Base-by-base conservation (phyloP, 208 protist species). In the Trypanosoma cruzi region DNA sequence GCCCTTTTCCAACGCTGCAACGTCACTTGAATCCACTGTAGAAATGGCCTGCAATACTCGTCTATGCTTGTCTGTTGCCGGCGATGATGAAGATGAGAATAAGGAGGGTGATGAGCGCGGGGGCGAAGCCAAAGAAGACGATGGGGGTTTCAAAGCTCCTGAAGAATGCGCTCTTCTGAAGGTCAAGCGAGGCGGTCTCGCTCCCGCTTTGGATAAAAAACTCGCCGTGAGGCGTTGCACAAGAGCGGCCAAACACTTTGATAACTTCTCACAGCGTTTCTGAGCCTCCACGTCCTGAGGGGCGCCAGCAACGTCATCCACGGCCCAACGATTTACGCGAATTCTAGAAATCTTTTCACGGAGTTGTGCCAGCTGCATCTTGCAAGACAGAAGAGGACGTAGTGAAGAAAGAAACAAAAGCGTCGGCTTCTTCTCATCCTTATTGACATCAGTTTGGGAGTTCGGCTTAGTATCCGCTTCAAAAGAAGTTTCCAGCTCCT, bases 161-260 rank as follows among this genome's bases (percentile, higher is more conserved):
- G 1, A 8, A 26, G 24, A 18, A 32, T 31, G 52, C 29, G 20
- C 4, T 6, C 26, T 1, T 6, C 11, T 57, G 26, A n/a, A 36
- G 10, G 28, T 31, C 53, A 26, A 34, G 20, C 66, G 48, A 18
- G 70, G 52, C 42, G 57, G 59, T 28, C 59, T 73, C n/a, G 78
- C 77, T 7, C 77, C 82, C 14, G 78, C 63, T 24, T 48, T 65
- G 16, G 69, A 62, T 16, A 96, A 68, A 65, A 93, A 87, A 64
- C 71, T 84, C 40, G 79, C 73, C 29, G 75, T 88, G 54, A 92
- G 57, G 58, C 64, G 64, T 77, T 96, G 90, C 54, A 83, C 65
- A 42, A 96, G 75, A 0, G 65, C 71, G 14, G 79, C 75, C n/a
- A 93, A 37, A 3, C 44, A 42, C 44, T 58, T 77, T 29, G 61